These are phyloP conservation scores for Prunus campanulata DNA, from an alignment of 306 rosid species.

Conservation along the genomic window DNA sequence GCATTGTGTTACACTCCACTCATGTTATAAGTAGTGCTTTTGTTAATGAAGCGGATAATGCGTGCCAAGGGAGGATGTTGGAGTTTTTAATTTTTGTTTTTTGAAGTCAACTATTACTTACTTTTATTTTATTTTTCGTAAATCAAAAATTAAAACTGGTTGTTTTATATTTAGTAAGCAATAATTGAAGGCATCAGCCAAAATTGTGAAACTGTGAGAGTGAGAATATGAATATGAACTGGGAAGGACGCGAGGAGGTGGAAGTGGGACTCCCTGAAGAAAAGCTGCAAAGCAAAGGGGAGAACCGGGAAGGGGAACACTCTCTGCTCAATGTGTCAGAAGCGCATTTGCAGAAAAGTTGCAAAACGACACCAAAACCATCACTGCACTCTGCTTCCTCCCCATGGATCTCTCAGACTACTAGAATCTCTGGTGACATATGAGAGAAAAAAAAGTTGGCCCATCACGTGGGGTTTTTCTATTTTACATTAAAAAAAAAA, in stretches of 20 bases:
- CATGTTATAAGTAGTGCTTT: neutral
- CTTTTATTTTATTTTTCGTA: too few species aligned
- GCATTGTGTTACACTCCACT: too few species aligned
- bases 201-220: neutral
- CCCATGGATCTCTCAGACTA: neutral
- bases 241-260: neutral
- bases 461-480: neutral
- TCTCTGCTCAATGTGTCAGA: conserved; percentile 11
- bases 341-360: conserved; percentile 12
- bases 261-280: neutral
- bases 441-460: conserved; percentile 6
- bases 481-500: neutral
- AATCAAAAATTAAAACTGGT: too few species aligned
- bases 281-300: conserved; percentile 7
- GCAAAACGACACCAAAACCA: conserved; percentile 18
- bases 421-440: neutral
- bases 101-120: too few species aligned
- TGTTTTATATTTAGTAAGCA: neutral
- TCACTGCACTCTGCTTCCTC: neutral
- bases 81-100: too few species aligned
- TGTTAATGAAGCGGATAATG: neutral
- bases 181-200: neutral
- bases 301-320: neutral
- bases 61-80: neutral
- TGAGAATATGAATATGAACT: neutral